Conservation (phyloP, 495 filamentous ascomycete species). For the Tuber magnatum region DNA sequence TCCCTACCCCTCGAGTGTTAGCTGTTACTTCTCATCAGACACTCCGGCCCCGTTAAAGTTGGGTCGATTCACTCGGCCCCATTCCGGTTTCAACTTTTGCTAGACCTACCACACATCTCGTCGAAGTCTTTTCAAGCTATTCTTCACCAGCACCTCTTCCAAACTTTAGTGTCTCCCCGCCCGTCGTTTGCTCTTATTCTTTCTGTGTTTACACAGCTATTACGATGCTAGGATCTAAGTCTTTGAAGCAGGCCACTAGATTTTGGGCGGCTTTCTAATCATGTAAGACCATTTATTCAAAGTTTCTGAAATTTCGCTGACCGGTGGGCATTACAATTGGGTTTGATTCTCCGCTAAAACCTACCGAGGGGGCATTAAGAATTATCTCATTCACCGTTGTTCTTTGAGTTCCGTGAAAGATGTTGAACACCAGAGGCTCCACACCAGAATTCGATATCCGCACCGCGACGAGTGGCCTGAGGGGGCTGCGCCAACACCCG, state of each 20-base stretch:
- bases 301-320: not conserved
- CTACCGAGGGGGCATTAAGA: not conserved
- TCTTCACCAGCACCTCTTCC: not conserved
- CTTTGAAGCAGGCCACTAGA: not conserved
- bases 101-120: not conserved
- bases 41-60: conserved; percentile 16
- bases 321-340: not conserved
- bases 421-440: not conserved
- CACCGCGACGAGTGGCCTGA: not conserved
- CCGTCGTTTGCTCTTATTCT: not conserved
- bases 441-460: not conserved
- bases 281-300: not conserved
- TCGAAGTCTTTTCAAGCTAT: not conserved
- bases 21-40: conserved; percentile 13
- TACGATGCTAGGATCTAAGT: not conserved
- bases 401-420: not conserved
- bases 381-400: not conserved
- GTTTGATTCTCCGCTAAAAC: not conserved
- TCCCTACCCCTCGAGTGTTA: not conserved
- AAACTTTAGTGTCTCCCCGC: not conserved
- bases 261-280: not conserved
- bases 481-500: not conserved
- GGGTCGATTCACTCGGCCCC: conserved; percentile 7
- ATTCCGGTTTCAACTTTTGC: not conserved
- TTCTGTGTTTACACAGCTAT: not conserved